Percentiles rank a stretch among this genome's conserved stretches.
Conservation (phyloP, 768 basidiomycete species). For the Epithele typhae region DNA sequence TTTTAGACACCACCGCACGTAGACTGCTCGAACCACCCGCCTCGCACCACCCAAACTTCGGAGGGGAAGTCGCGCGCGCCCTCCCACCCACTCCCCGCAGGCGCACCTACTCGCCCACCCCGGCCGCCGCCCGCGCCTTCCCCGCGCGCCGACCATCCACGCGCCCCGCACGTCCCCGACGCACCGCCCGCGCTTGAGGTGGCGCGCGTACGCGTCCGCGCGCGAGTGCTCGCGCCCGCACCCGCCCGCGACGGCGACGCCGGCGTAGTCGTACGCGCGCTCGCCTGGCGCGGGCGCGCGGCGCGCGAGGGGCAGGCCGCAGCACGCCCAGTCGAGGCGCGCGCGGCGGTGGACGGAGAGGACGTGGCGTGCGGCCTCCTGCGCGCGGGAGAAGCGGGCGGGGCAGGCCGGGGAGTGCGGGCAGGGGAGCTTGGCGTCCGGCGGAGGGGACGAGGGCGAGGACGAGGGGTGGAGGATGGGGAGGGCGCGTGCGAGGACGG, state of each 20-base stretch:
- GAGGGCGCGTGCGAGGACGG: no score
- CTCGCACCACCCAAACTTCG: no score
- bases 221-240: constrained; percentile 14
- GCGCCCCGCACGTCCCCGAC: background rate
- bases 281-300: background rate
- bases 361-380: background rate
- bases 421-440: background rate
- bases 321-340: background rate
- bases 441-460: background rate
- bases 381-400: background rate
- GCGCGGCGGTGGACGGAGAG: background rate
- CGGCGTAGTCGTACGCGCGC: constrained; percentile 4
- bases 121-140: background rate
- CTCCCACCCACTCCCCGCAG: background rate
- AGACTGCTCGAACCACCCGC: no score
- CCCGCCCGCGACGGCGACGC: constrained; percentile 16
- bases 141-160: background rate
- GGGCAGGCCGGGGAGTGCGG: background rate
- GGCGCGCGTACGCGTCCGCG: constrained; percentile 15
- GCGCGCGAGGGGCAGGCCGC: background rate
- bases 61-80: no score
- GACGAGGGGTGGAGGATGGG: no score
- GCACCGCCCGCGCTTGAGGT: constrained; percentile 4
- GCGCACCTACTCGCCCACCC: background rate
- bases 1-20: background rate